Evolutionary conservation across 305 asterid genomes (phyloP).

Genomic region (Fraxinus floribunda): DNA sequence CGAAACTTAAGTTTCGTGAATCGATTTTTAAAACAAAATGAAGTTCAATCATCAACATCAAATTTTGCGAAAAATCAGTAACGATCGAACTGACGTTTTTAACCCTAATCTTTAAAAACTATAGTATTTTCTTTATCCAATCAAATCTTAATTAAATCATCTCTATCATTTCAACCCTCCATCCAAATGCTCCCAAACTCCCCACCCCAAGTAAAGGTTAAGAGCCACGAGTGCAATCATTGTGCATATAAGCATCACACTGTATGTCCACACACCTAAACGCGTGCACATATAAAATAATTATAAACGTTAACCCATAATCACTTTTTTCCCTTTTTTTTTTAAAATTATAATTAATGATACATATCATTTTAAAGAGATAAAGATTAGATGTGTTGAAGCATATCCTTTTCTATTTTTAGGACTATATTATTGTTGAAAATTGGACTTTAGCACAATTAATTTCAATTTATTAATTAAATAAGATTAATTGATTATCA

Average conservation of each 20-base stretch:
- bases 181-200: slow-evolving; percentile 30
- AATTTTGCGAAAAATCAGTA: not conserved
- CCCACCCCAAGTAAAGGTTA: slow-evolving; percentile 22
- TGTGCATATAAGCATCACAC: slow-evolving; percentile 27
- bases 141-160: slow-evolving; percentile 39
- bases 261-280: not conserved
- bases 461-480: not conserved
- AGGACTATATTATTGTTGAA: not conserved
- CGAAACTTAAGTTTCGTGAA: not conserved
- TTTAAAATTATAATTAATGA: not conserved
- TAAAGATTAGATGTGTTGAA: slow-evolving; percentile 4
- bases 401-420: not conserved
- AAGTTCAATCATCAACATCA: not conserved
- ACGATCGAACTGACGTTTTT: not conserved
- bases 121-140: slow-evolving; percentile 17
- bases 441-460: not conserved
- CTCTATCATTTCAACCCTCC: slow-evolving; percentile 33
- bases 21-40: not conserved
- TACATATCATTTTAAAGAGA: slow-evolving; percentile 13
- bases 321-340: not conserved
- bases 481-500: not conserved
- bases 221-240: slow-evolving; percentile 77
- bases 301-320: not conserved
- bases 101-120: slow-evolving; percentile 14
- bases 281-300: not conserved